Conservation (phyloP, 768 basidiomycete species). For the Russula sp. region DNA sequence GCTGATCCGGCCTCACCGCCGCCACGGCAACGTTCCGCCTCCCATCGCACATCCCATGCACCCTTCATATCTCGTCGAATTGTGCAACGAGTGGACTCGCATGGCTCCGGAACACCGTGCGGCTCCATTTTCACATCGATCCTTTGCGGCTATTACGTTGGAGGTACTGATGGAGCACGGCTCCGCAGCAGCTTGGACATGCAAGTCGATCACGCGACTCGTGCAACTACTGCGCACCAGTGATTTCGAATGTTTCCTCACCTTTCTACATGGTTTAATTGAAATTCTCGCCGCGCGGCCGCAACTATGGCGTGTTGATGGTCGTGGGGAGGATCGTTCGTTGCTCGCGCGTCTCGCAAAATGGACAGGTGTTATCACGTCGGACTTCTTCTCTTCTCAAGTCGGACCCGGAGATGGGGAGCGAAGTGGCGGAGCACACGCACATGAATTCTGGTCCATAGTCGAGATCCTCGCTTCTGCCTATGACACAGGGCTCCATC, state of each 20-base stretch:
- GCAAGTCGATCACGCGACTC: slow-evolving; percentile 43
- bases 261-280: slow-evolving; percentile 36
- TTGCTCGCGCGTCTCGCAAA: slow-evolving; percentile 30
- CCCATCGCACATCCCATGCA: slow-evolving; percentile 23
- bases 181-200: slow-evolving; percentile 41
- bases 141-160: slow-evolving; percentile 39
- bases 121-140: slow-evolving; percentile 27
- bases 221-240: slow-evolving; percentile 35
- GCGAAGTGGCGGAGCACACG: too few species aligned
- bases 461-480: slow-evolving; percentile 20
- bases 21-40: slow-evolving; percentile 6
- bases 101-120: not conserved
- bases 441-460: slow-evolving; percentile 10
- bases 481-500: slow-evolving; percentile 1
- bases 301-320: not conserved
- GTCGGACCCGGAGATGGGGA: slow-evolving; percentile 3
- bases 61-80: slow-evolving; percentile 25
- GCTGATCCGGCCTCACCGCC: slow-evolving; percentile 37
- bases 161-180: slow-evolving; percentile 34
- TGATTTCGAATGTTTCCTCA: slow-evolving; percentile 39
- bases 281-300: slow-evolving; percentile 11
- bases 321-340: slow-evolving; percentile 10
- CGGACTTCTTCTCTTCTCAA: slow-evolving; percentile 17
- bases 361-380: slow-evolving; percentile 34
- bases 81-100: slow-evolving; percentile 21